Percentiles rank a stretch among this genome's conserved stretches.
Evolutionary conservation across 2,329 filamentous ascomycete species (phyloP).

Genomic region (Emergomyces orientalis): DNA sequence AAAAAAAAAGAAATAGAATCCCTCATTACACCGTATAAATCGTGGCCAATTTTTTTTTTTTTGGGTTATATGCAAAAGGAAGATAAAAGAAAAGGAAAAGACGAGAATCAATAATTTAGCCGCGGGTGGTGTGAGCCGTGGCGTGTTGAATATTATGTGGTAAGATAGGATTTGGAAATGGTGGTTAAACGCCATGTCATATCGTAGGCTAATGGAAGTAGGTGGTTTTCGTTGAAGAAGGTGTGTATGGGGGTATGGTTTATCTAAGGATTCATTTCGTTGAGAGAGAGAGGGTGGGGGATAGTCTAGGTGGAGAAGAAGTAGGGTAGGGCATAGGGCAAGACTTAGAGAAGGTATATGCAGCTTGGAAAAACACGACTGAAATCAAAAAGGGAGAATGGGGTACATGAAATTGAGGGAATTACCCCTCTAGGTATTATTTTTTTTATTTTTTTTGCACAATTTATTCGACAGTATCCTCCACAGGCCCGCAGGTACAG

Average conservation of each 20-base stretch:
- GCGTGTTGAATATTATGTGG: background rate
- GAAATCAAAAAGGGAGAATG: background rate
- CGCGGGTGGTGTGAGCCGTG: background rate
- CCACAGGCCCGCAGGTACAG: conserved; percentile 85
- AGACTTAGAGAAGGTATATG: background rate
- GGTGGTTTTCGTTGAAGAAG: conserved; percentile 3
- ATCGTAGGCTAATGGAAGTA: background rate
- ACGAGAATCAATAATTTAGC: background rate
- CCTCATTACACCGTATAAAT: background rate
- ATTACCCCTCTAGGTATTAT: background rate
- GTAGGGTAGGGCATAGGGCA: background rate
- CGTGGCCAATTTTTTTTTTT: background rate
- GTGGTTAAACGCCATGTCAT: conserved; percentile 5
- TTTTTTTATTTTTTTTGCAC: background rate
- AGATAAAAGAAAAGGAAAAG: background rate
- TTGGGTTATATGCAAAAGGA: background rate
- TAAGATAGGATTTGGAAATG: background rate
- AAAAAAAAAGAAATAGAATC: background rate
- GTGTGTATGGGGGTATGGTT: background rate
- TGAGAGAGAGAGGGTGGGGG: background rate
- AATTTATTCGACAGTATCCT: conserved; percentile 39
- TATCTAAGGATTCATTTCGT: background rate
- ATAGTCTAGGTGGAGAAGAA: background rate
- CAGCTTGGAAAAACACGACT: background rate
- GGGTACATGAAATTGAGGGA: background rate